A percentile compares a stretch with the other conserved stretches of the same genome.
Conservation (phyloP, 2,329 filamentous ascomycete genomes). For the Nannizziopsis arthrosporioides region DNA sequence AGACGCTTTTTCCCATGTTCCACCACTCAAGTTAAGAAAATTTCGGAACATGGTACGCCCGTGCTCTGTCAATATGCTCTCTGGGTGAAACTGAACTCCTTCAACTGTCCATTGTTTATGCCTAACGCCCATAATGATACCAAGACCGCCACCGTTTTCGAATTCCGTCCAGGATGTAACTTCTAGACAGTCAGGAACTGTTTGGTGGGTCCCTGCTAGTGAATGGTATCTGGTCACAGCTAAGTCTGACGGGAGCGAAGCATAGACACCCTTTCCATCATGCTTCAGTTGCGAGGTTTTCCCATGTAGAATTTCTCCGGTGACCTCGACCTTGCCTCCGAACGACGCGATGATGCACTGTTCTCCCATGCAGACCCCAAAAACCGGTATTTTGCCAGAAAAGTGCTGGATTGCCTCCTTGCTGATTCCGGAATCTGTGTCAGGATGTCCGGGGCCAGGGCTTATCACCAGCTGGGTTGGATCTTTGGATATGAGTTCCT, state of each 20-base stretch:
- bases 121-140: slow-evolving; percentile 91
- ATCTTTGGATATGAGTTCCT: slow-evolving; percentile 69
- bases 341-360: slow-evolving; percentile 96
- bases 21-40: slow-evolving; percentile 75
- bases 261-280: slow-evolving; percentile 84
- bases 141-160: slow-evolving; percentile 60
- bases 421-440: slow-evolving; percentile 83
- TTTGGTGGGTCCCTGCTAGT: slow-evolving; percentile 79
- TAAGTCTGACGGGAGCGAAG: slow-evolving; percentile 63
- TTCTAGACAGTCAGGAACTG: slow-evolving; percentile 73
- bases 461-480: slow-evolving; percentile 92
- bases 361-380: slow-evolving; percentile 99
- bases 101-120: slow-evolving; percentile 88
- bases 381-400: slow-evolving; percentile 82
- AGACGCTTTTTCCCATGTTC: slow-evolving; percentile 71
- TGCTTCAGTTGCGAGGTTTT: slow-evolving; percentile 89
- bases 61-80: slow-evolving; percentile 86
- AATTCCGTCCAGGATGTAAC: slow-evolving; percentile 75
- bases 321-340: slow-evolving; percentile 80
- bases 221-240: slow-evolving; percentile 95
- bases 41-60: slow-evolving; percentile 85
- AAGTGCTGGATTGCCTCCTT: slow-evolving; percentile 85
- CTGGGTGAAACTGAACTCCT: slow-evolving; percentile 94
- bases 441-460: slow-evolving; percentile 86
- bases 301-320: slow-evolving; percentile 91